Percentiles rank a stretch among this genome's conserved stretches.
Evolutionary conservation across 805 yeast genomes (phyloP).

Genomic region (Wickerhamomyces sydowiorum): DNA sequence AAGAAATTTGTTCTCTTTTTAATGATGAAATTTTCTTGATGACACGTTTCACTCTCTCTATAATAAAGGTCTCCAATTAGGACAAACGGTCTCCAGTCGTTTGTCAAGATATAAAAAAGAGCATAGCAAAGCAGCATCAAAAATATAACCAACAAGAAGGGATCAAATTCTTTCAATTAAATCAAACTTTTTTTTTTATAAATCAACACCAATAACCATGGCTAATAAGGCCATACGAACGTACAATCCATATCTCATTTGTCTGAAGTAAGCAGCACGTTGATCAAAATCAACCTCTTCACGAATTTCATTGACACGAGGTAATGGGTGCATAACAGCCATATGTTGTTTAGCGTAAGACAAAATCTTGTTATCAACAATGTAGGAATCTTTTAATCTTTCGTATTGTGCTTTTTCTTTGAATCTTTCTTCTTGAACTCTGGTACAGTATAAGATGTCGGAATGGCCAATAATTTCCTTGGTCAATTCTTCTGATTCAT

Average conservation of each 20-base stretch:
- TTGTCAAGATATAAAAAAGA: not conserved
- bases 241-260: conserved; percentile 96
- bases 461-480: conserved; percentile 82
- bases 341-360: conserved; percentile 94
- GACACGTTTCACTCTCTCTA: too few species aligned
- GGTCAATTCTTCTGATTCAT: conserved; percentile 73
- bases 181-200: conserved; percentile 26
- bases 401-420: conserved; percentile 68
- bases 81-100: conserved; percentile 21
- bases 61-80: not conserved
- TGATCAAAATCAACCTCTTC: conserved; percentile 99
- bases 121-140: not conserved
- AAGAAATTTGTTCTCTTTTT: not conserved
- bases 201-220: conserved; percentile 95
- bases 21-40: not conserved
- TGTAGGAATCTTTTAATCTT: conserved; percentile 83
- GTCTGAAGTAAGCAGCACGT: conserved; percentile 99
- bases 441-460: conserved; percentile 95
- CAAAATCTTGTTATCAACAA: conserved; percentile 88
- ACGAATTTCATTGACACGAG: conserved; percentile 92
- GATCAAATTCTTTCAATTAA: not conserved
- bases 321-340: conserved; percentile 99
- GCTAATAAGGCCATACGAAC: conserved; percentile 99
- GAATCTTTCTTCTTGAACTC: conserved; percentile 97
- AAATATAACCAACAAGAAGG: not conserved